Base-by-base conservation (phyloP, 345 rosid species). In the Corymbia maculata region DNA sequence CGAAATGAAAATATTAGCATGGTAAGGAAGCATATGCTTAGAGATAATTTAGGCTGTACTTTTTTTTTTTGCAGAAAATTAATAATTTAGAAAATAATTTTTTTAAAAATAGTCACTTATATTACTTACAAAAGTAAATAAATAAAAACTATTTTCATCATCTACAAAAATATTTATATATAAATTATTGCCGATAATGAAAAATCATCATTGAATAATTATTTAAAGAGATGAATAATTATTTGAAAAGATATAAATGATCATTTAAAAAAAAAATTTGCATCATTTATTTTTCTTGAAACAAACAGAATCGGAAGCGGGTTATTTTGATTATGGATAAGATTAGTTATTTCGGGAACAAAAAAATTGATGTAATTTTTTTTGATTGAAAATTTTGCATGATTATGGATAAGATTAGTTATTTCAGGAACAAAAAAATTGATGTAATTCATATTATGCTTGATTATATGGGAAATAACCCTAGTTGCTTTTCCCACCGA, bases 231-330 rank as follows among this genome's bases (percentile, higher is more conserved):
- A 9, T 55, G 1, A 22, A 0, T 55, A 55, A 55, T 22, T 55
- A 55, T 55, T 1, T 4, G 4, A 55, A 55, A 12, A 8, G 6
- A 9, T 55, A 9, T 6, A 55, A 22, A 12, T 0, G 6, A 22
- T 55, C 61, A 55, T 55, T 6, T 36, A 36, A 36, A 36, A 36
- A 2, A 36, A 36, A 36, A 2, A 36, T 36, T 36, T 55, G 9
- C 24, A 55, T 55, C 13, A 2, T 55, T 55, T 9, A 2, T 55
- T 55, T 55, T 22, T 55, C 9, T 26, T 4, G 61, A 55, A 55
- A 12, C 28, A 55, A 55, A 55, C 21, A 28, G 5, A 55, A 4
- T 12, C 24, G 21, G 61, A 55, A 2, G 28, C n/a, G n/a, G n/a
- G n/a, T n/a, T n/a, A n/a, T 68, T 15, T 68, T n/a, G 0, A 64